These are phyloP conservation scores for Centrapalus pauciflorus DNA, from an alignment of 129 eudicot genomes.

Conservation along the genomic window DNA sequence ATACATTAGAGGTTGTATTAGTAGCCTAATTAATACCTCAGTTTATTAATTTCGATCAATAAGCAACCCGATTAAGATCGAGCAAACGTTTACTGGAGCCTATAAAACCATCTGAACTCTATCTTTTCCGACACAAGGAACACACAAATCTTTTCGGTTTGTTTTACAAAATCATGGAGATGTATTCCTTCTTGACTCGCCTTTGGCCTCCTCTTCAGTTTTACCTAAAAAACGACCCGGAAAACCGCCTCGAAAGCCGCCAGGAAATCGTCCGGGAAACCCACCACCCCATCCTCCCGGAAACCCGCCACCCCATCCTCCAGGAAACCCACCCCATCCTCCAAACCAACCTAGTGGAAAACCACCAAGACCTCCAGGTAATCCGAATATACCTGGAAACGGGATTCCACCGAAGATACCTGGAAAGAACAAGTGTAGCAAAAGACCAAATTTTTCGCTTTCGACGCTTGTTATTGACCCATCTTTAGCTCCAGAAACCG, in stretches of 20 bases:
- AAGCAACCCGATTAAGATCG: slow-evolving; percentile 4
- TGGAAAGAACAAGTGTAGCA: neutral
- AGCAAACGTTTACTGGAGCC: neutral
- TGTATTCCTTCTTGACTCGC: neutral
- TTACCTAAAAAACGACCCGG: neutral
- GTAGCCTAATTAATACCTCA: neutral
- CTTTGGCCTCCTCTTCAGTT: neutral
- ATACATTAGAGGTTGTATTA: slow-evolving; percentile 4
- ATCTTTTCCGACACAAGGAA: neutral
- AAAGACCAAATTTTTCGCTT: slow-evolving; percentile 1
- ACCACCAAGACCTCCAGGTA: neutral
- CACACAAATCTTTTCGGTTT: neutral
- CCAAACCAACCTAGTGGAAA: too few relatives aligned
- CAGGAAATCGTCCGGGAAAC: neutral
- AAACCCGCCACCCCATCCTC: neutral
- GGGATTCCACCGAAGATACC: neutral
- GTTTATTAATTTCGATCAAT: neutral
- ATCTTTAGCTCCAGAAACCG: neutral
- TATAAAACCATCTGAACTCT: slow-evolving; percentile 9
- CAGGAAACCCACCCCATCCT: neutral
- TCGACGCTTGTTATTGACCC: neutral
- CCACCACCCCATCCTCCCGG: neutral
- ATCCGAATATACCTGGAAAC: neutral
- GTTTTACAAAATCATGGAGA: slow-evolving; percentile 8
- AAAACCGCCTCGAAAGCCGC: neutral